Evolutionary conservation across 805 yeast genomes (phyloP).

Genomic region (Yamadazyma insecticola): DNA sequence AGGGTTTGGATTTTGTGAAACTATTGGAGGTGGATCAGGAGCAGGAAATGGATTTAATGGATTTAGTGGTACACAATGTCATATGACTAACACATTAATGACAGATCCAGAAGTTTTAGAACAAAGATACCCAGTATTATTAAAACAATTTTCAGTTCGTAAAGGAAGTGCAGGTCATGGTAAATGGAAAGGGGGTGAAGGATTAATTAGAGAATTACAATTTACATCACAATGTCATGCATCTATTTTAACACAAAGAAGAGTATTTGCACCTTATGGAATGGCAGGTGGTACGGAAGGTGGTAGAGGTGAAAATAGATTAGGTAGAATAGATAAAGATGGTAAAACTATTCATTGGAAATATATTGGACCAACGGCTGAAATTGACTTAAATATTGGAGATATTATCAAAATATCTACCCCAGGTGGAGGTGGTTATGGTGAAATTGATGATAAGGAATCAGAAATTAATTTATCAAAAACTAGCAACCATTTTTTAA

Average conservation of each 20-base stretch:
- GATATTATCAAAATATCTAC: slow-evolving; percentile 66
- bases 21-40: slow-evolving; percentile 17
- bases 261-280: slow-evolving; percentile 19
- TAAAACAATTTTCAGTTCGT: slow-evolving; percentile 13
- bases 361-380: slow-evolving; percentile 59
- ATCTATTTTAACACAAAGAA: slow-evolving; percentile 16
- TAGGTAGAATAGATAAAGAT: slow-evolving; percentile 25
- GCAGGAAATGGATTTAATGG: slow-evolving; percentile 19
- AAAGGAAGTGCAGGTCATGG: slow-evolving; percentile 16
- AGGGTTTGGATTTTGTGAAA: slow-evolving; percentile 16
- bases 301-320: slow-evolving; percentile 34
- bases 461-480: slow-evolving; percentile 2
- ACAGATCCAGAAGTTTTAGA: slow-evolving; percentile 22
- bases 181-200: slow-evolving; percentile 18
- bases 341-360: slow-evolving; percentile 17
- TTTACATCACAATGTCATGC: slow-evolving; percentile 16
- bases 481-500: background rate
- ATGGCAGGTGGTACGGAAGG: slow-evolving; percentile 27
- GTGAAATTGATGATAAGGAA: slow-evolving; percentile 21
- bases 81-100: slow-evolving; percentile 36
- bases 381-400: slow-evolving; percentile 51
- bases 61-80: slow-evolving; percentile 36
- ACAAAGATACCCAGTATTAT: slow-evolving; percentile 15
- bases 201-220: slow-evolving; percentile 16
- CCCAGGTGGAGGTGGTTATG: slow-evolving; percentile 89